These are phyloP conservation scores for Gonium pectorale DNA, from an alignment of 139 green algal genomes.

Conservation along the genomic window DNA sequence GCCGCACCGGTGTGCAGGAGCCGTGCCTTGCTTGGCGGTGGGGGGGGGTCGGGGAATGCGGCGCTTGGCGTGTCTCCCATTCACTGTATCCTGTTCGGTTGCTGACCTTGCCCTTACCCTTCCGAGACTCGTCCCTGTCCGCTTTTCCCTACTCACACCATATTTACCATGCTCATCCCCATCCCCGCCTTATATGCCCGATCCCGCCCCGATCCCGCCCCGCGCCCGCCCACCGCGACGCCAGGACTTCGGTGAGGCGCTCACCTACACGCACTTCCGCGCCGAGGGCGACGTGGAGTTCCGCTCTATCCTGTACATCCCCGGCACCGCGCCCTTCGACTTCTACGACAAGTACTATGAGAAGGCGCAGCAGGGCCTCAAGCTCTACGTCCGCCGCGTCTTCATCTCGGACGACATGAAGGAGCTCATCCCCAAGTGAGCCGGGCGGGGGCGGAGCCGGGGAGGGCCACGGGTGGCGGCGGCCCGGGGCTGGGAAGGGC, in stretches of 20 bases:
- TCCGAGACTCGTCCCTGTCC: too few relatives aligned
- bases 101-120: too few relatives aligned
- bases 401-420: constrained; percentile 96
- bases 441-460: too few relatives aligned
- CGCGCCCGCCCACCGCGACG: neutral
- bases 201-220: neutral
- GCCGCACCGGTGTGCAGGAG: neutral
- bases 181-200: too few relatives aligned
- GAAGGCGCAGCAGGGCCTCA: constrained; percentile 72
- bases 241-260: constrained; percentile 74
- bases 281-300: constrained; percentile 99
- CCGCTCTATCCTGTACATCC: constrained; percentile 94
- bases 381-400: constrained; percentile 96
- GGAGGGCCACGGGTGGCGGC: too few relatives aligned
- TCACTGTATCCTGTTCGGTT: too few relatives aligned
- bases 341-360: constrained; percentile 96
- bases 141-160: too few relatives aligned
- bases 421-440: constrained; percentile 93
- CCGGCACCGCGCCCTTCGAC: constrained; percentile 73
- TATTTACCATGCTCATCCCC: too few relatives aligned
- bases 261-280: constrained; percentile 94
- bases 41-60: neutral
- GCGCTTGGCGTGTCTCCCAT: too few relatives aligned
- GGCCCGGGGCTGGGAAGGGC: too few relatives aligned
- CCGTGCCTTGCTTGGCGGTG: neutral